Percentiles rank a stretch among this genome's conserved stretches.
phyloP scores from a whole-genome alignment of 2,329 filamentous ascomycete species.

The Diaporthe eres region DNA sequence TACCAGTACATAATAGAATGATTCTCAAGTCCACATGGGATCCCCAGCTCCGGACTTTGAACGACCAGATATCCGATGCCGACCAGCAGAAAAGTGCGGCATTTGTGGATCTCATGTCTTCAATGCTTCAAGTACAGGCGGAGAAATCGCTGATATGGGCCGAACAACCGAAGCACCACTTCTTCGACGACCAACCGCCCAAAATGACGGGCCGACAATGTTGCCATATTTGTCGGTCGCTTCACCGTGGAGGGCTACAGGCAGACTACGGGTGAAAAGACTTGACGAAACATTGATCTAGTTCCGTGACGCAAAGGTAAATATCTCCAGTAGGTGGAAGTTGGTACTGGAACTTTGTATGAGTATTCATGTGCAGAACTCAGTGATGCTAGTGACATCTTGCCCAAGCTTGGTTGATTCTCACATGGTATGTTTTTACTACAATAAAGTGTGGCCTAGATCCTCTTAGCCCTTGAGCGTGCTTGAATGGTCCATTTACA shows the following conservation, averaged over 20 bases:
- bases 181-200: neutral
- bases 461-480: neutral
- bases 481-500: neutral
- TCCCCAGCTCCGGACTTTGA: neutral
- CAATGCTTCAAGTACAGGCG: neutral
- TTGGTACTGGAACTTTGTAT: neutral
- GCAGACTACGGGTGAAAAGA: neutral
- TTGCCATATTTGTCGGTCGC: neutral
- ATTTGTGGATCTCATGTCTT: neutral
- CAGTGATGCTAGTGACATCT: neutral
- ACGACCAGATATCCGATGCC: neutral
- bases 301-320: neutral
- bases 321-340: neutral
- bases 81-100: neutral
- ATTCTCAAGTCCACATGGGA: neutral
- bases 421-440: neutral
- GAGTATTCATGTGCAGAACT: neutral
- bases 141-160: neutral
- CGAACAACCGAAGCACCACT: neutral
- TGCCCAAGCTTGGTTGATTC: neutral
- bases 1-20: neutral
- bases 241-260: neutral
- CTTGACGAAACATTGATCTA: neutral
- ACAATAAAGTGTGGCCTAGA: neutral
- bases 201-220: neutral